Percentiles rank a stretch among this genome's conserved stretches.
These are phyloP conservation scores for Saccharomyces kudriavzevii DNA, from an alignment of 805 yeast genomes.

Conservation along the genomic window DNA sequence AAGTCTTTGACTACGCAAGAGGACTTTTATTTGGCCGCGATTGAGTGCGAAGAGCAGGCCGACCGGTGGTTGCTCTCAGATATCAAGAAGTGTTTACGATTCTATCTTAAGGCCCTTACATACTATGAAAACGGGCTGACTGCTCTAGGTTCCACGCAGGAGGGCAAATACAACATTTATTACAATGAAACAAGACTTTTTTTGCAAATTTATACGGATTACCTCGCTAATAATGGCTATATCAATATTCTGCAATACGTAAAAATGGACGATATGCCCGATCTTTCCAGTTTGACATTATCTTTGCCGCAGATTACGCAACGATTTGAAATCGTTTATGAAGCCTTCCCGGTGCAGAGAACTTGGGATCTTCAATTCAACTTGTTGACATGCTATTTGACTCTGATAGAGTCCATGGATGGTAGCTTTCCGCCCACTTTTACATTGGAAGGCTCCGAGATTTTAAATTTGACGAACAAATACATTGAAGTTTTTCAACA, in stretches of 20 bases:
- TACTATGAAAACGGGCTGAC: constrained; percentile 31
- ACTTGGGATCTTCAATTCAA: constrained; percentile 31
- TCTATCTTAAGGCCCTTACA: constrained; percentile 21
- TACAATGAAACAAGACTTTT: constrained; percentile 28
- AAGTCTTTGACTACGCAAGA: constrained; percentile 17
- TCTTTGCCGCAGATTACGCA: constrained; percentile 14
- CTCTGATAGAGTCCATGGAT: constrained; percentile 17
- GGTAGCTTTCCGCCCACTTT: constrained; percentile 3
- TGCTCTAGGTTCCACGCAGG: constrained; percentile 17
- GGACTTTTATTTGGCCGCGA: constrained; percentile 29
- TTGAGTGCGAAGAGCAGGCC: constrained; percentile 29
- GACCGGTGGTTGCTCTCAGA: constrained; percentile 31
- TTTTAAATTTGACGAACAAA: constrained; percentile 12
- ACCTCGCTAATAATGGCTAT: constrained; percentile 23
- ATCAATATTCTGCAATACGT: constrained; percentile 25
- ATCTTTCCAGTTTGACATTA: constrained; percentile 8
- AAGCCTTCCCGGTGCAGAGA: constrained; percentile 8
- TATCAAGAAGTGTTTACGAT: constrained; percentile 23
- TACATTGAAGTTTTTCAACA: constrained; percentile 12
- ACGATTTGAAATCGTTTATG: constrained; percentile 17
- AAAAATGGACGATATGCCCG: constrained; percentile 19
- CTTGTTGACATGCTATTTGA: constrained; percentile 21
- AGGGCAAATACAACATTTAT: constrained; percentile 30
- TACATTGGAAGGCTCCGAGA: constrained; percentile 7
- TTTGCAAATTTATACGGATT: constrained; percentile 26